phyloP scores from a whole-genome alignment of 2,329 filamentous ascomycete genomes.

The Tolypocladium cylindrosporum region DNA sequence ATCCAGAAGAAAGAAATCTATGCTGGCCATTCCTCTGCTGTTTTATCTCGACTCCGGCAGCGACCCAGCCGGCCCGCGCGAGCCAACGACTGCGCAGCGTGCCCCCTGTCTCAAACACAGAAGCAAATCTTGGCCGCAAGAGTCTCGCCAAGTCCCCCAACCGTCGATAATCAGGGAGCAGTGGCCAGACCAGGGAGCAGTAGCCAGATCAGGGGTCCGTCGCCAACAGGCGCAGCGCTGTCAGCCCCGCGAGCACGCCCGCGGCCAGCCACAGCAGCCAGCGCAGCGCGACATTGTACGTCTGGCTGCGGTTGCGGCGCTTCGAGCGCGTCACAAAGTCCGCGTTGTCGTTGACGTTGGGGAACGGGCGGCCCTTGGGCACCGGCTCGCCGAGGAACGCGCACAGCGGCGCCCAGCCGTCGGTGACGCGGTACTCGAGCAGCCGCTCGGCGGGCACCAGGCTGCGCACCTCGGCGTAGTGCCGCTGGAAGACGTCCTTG shows the following conservation, averaged over 20 bases:
- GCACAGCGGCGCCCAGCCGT: slow-evolving; percentile 28
- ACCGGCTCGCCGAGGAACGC: slow-evolving; percentile 22
- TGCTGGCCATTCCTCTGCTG: background rate
- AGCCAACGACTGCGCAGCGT: background rate
- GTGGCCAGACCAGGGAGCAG: background rate
- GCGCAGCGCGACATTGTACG: slow-evolving; percentile 21
- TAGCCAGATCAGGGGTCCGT: background rate
- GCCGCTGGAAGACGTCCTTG: slow-evolving; percentile 47
- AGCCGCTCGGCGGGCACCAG: slow-evolving; percentile 19
- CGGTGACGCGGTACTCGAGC: slow-evolving; percentile 22
- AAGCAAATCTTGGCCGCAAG: background rate
- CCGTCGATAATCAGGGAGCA: too few relatives aligned
- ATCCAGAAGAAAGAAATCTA: background rate
- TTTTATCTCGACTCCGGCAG: background rate
- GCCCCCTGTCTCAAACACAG: background rate
- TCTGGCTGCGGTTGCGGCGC: slow-evolving; percentile 22
- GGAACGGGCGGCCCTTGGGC: slow-evolving; percentile 23
- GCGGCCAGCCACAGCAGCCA: slow-evolving; percentile 11
- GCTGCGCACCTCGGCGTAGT: slow-evolving; percentile 23
- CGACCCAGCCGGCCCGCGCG: background rate
- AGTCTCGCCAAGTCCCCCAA: background rate
- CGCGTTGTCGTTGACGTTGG: slow-evolving; percentile 24
- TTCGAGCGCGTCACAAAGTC: slow-evolving; percentile 23
- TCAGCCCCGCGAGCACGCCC: slow-evolving; percentile 5
- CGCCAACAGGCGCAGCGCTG: background rate